These are phyloP conservation scores for Balansia obtecta DNA, from an alignment of 2,329 filamentous ascomycete genomes.

Conservation along the genomic window DNA sequence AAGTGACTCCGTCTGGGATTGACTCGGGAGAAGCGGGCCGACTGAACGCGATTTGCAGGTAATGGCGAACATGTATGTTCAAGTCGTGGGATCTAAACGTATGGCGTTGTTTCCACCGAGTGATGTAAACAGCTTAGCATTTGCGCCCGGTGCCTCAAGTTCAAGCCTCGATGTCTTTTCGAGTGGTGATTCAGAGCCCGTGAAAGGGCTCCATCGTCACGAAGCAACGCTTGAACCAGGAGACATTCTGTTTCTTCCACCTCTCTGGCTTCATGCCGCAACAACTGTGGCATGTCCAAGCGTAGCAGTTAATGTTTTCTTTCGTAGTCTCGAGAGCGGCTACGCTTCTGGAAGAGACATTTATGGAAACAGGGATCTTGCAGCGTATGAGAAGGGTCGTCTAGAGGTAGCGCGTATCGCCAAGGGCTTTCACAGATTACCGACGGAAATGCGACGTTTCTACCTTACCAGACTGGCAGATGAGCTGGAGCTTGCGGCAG, in stretches of 20 bases:
- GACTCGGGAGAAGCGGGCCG: background rate
- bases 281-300: constrained; percentile 46
- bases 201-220: constrained; percentile 43
- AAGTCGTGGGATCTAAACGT: constrained; percentile 61
- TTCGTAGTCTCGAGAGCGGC: constrained; percentile 52
- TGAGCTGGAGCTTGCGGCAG: constrained; percentile 38
- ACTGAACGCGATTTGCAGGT: constrained; percentile 34
- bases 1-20: constrained; percentile 14
- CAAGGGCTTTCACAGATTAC: constrained; percentile 51
- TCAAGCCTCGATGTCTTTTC: constrained; percentile 65
- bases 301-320: constrained; percentile 84
- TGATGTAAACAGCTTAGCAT: constrained; percentile 56
- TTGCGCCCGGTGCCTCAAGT: constrained; percentile 67
- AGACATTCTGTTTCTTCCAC: constrained; percentile 69
- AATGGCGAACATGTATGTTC: constrained; percentile 78
- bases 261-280: constrained; percentile 74
- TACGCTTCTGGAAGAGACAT: constrained; percentile 71
- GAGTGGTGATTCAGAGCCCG: constrained; percentile 26
- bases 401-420: constrained; percentile 57
- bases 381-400: constrained; percentile 71
- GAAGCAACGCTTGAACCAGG: constrained; percentile 56
- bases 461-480: constrained; percentile 61
- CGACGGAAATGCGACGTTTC: constrained; percentile 55
- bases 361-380: constrained; percentile 78
- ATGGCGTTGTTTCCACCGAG: constrained; percentile 67